Conservation (phyloP, 257 asterid genomes). For the Ballota nigra region DNA sequence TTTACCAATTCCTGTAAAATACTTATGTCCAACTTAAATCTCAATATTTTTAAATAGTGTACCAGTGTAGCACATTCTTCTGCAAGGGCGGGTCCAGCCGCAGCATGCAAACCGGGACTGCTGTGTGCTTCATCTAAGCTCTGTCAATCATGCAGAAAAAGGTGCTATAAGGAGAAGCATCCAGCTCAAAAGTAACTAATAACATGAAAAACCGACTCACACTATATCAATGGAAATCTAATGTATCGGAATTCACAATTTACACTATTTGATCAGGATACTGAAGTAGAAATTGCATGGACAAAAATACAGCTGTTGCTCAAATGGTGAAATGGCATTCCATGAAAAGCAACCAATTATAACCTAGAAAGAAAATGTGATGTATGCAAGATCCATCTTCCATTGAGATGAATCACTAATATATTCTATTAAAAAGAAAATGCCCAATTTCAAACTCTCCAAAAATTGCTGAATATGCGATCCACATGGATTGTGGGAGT, state of each 20-base stretch:
- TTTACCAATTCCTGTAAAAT: conserved; percentile 7
- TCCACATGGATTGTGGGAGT: background rate
- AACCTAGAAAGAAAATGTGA: background rate
- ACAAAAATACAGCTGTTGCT: background rate
- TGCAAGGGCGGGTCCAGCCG: conserved; percentile 95
- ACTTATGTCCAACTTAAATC: background rate
- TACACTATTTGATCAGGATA: conserved; percentile 1
- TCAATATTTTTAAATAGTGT: conserved; percentile 25
- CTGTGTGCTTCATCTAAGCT: conserved; percentile 94
- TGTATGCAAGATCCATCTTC: background rate
- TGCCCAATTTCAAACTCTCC: background rate
- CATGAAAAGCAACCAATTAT: background rate
- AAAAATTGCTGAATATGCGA: background rate
- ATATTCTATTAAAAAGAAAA: background rate
- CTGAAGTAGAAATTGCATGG: background rate
- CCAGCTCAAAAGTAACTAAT: conserved; percentile 4
- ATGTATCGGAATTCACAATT: background rate
- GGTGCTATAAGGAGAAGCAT: conserved; percentile 15
- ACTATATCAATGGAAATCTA: conserved; percentile 8
- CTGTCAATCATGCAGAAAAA: conserved; percentile 39
- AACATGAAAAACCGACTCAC: conserved; percentile 9
- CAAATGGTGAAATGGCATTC: background rate
- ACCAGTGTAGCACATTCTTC: conserved; percentile 78
- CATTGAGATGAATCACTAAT: background rate
- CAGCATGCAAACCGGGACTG: conserved; percentile 95